Evolutionary conservation across 495 filamentous ascomycete species (phyloP).

Genomic region (Haplographium delicatum): DNA sequence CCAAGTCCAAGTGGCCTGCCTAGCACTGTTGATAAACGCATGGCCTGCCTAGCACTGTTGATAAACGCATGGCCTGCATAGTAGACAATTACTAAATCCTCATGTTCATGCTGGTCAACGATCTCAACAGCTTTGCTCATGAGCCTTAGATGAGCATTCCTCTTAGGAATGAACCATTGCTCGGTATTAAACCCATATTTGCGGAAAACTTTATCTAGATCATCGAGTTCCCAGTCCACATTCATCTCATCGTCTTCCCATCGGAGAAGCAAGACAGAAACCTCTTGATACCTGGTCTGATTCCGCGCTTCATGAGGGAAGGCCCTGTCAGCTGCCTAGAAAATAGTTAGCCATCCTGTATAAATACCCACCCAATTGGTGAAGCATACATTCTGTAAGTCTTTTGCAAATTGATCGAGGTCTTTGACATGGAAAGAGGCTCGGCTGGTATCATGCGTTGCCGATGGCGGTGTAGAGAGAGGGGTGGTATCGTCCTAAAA

Average conservation of each 20-base stretch:
- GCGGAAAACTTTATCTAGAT: slow-evolving; percentile 43
- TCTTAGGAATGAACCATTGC: slow-evolving; percentile 44
- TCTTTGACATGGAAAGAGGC: slow-evolving; percentile 48
- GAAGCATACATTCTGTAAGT: slow-evolving; percentile 36
- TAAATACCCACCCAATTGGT: neutral
- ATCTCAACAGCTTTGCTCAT: slow-evolving; percentile 44
- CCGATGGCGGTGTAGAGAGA: neutral
- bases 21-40: slow-evolving; percentile 37
- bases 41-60: neutral
- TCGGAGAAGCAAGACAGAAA: slow-evolving; percentile 46
- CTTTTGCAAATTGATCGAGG: slow-evolving; percentile 41
- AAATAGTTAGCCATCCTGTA: neutral
- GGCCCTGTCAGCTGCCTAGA: slow-evolving; percentile 43
- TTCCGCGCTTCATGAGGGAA: slow-evolving; percentile 41
- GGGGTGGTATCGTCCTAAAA: neutral
- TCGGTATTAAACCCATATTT: slow-evolving; percentile 44
- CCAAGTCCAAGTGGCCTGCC: slow-evolving; percentile 50
- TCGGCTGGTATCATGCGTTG: slow-evolving; percentile 46
- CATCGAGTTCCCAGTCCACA: slow-evolving; percentile 44
- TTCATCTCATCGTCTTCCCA: slow-evolving; percentile 52
- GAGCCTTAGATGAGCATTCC: slow-evolving; percentile 43
- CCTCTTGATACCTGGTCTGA: slow-evolving; percentile 43
- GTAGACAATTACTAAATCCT: slow-evolving; percentile 48
- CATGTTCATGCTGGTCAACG: slow-evolving; percentile 42
- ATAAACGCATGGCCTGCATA: slow-evolving; percentile 46